Conservation (phyloP, 2,329 filamentous ascomycete genomes). For the Aspergillus novofumigatus region DNA sequence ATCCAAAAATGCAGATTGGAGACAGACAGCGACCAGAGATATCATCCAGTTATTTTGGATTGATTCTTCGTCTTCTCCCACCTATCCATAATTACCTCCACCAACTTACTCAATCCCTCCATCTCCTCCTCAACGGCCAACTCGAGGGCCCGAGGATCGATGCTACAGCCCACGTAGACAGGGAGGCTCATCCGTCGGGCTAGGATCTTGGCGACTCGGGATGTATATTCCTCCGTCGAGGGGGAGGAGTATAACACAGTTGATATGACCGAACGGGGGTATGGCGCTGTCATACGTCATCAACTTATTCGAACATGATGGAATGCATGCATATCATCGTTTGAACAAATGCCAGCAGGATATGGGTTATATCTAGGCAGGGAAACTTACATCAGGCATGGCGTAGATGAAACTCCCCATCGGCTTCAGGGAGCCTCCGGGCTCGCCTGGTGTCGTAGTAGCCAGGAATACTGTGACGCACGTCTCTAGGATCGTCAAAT, state of each 20-base stretch:
- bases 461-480: constrained; percentile 56
- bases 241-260: constrained; percentile 73
- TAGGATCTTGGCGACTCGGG: constrained; percentile 75
- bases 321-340: background rate
- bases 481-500: constrained; percentile 52
- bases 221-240: constrained; percentile 79
- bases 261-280: constrained; percentile 56
- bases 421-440: constrained; percentile 39
- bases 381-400: constrained; percentile 70
- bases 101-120: constrained; percentile 73
- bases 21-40: background rate
- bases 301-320: constrained; percentile 4
- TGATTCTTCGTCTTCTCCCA: constrained; percentile 21
- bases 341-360: background rate
- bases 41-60: background rate
- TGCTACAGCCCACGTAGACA: constrained; percentile 86
- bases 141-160: constrained; percentile 71
- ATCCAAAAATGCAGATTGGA: no score
- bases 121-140: constrained; percentile 90
- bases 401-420: constrained; percentile 93
- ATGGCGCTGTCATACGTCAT: constrained; percentile 29
- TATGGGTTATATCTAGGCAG: background rate
- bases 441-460: constrained; percentile 47
- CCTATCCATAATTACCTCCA: constrained; percentile 62
- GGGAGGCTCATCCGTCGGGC: constrained; percentile 68